Base-by-base conservation (phyloP, 805 yeast species). In the Monosporozyma servazzii region DNA sequence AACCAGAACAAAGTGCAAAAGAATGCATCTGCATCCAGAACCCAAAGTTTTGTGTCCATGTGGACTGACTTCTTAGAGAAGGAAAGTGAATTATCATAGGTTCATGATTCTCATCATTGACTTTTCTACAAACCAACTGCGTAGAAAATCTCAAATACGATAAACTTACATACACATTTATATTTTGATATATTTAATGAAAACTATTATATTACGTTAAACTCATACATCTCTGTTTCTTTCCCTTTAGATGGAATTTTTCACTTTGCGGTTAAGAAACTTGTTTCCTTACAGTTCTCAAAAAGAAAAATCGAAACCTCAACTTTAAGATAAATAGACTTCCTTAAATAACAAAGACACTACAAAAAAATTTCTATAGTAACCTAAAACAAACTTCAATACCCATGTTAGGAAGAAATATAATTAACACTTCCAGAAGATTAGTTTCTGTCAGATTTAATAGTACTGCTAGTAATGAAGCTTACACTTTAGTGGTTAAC, bases 1-100 rank as follows among this genome's bases (percentile, higher is more conserved):
- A 43, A 23, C 25, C 29, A 31, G 13, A 18, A 46, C 37, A 39
- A 31, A 45, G 47, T 52, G 27, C 50, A 60, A 42, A 62, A 48
- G 30, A 50, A 40, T 31, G 23, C 25, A n/a, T 55, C 45, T 57
- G 63, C 64, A 2, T 65, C 68, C 9, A 71, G 77, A 55, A 66
- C 69, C 68, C 74, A 78, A 60, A 79, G 81, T 55, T 83, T 86
- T 68, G 86, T 84, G 3, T 78, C 86, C 0, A 64, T 84, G 48
- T 86, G 93, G 93, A 85, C 91, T 0, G 91, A 85, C 48, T 86
- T 78, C 56, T 69, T 86, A 56, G 91, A 86, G 59, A 83, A 81
- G 58, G 91, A 86, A 65, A 79, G 87, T 45, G 71, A 77, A 47
- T 13, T 21, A 11, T 41, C 44, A 21, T 41, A 21, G 27, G 13